Percentiles rank a stretch among this genome's conserved stretches.
Evolutionary conservation across 2,329 filamentous ascomycete species (phyloP).

Genomic region (Cladophialophora exuberans): DNA sequence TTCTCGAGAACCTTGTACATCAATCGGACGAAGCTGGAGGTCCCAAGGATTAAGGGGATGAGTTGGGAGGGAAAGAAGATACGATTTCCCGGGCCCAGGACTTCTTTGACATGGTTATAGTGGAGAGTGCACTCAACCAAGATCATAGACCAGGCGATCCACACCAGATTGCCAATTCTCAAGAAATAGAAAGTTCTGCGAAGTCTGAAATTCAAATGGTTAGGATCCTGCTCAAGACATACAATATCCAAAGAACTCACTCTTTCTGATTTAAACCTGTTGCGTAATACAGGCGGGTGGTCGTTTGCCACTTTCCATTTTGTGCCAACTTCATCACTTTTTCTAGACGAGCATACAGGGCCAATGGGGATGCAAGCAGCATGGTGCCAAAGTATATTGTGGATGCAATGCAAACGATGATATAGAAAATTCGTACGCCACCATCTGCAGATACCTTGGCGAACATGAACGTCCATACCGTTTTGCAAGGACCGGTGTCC

Average conservation of each 20-base stretch:
- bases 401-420: conserved; percentile 16
- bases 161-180: conserved; percentile 18
- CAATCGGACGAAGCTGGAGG: conserved; percentile 21
- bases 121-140: conserved; percentile 19
- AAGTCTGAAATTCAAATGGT: conserved; percentile 12
- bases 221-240: not conserved
- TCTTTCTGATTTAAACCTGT: conserved; percentile 19
- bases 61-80: conserved; percentile 23
- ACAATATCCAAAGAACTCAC: conserved; percentile 2
- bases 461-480: conserved; percentile 24
- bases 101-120: conserved; percentile 22
- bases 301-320: conserved; percentile 15
- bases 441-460: conserved; percentile 17
- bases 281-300: conserved; percentile 22
- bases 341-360: conserved; percentile 3
- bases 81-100: conserved; percentile 17
- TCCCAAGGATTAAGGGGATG: conserved; percentile 24
- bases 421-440: conserved; percentile 21
- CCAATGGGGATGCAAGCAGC: conserved; percentile 10
- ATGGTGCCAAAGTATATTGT: conserved; percentile 18
- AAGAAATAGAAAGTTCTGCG: conserved; percentile 14
- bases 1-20: conserved; percentile 19
- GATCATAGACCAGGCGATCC: conserved; percentile 19
- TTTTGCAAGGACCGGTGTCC: conserved; percentile 16
- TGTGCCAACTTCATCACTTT: conserved; percentile 10